phyloP scores from a whole-genome alignment of 2,329 filamentous ascomycete species.

The Fusarium pininemorale region DNA sequence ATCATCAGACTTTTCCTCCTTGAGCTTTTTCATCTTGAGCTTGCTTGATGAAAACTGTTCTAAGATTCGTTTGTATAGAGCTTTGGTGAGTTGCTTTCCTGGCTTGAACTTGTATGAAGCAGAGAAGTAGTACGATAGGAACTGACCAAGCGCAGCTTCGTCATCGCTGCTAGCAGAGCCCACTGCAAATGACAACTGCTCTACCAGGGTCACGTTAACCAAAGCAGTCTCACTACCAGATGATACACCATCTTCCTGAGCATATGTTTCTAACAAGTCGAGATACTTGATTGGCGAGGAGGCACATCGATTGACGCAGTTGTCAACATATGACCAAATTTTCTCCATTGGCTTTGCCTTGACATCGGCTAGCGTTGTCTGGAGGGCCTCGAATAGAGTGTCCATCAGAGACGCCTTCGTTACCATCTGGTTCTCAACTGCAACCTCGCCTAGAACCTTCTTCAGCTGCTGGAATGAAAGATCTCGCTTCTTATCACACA shows the following conservation, averaged over 20 bases:
- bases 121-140: constrained; percentile 67
- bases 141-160: constrained; percentile 60
- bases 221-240: constrained; percentile 59
- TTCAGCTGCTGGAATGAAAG: constrained; percentile 56
- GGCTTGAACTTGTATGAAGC: constrained; percentile 63
- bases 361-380: constrained; percentile 30
- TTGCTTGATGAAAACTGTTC: constrained; percentile 44
- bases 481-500: constrained; percentile 45
- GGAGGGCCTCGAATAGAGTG: constrained; percentile 53
- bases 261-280: constrained; percentile 68
- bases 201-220: constrained; percentile 73
- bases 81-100: constrained; percentile 38
- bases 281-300: constrained; percentile 85
- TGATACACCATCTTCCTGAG: constrained; percentile 43
- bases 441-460: constrained; percentile 67
- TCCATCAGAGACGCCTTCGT: constrained; percentile 60
- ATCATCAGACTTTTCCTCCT: constrained; percentile 13
- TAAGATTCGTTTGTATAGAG: constrained; percentile 45
- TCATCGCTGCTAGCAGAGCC: constrained; percentile 57
- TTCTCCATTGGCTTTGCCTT: constrained; percentile 46
- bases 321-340: constrained; percentile 80
- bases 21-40: constrained; percentile 38
- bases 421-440: constrained; percentile 73
- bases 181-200: constrained; percentile 79
- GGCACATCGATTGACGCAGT: constrained; percentile 79